phyloP scores from a whole-genome alignment of 1,284 basidiomycete species.

The Volvariella volvacea region DNA sequence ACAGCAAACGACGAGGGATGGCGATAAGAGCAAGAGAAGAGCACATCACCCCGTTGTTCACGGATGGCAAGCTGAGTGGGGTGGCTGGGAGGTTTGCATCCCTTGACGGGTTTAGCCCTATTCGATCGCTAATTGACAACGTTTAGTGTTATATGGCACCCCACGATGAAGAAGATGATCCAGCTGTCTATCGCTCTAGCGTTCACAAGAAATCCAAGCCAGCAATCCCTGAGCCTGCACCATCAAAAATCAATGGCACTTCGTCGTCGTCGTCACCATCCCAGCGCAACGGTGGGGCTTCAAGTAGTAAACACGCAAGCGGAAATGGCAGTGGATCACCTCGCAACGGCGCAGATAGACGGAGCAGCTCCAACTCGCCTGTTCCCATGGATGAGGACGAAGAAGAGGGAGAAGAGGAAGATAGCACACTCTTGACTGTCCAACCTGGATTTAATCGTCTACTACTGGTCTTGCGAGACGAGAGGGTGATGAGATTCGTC shows the following conservation, averaged over 20 bases:
- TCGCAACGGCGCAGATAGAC: neutral
- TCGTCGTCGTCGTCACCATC: neutral
- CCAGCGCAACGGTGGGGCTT: too few species aligned
- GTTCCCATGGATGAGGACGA: conserved; percentile 15
- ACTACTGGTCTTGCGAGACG: conserved; percentile 86
- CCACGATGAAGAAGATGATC: conserved; percentile 90
- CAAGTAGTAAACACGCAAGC: conserved; percentile 1
- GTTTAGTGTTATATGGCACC: conserved; percentile 90
- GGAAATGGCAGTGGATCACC: conserved; percentile 12
- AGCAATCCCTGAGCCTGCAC: conserved; percentile 14
- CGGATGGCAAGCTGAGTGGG: conserved; percentile 80
- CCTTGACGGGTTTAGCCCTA: conserved; percentile 7
- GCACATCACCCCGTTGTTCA: conserved; percentile 20
- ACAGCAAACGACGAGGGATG: conserved; percentile 21
- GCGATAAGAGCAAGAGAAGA: conserved; percentile 15
- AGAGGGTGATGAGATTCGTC: conserved; percentile 89
- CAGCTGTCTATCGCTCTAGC: conserved; percentile 84
- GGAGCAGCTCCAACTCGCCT: conserved; percentile 4
- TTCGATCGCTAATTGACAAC: conserved; percentile 1
- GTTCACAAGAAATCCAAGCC: conserved; percentile 37
- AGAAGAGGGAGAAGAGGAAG: conserved; percentile 68
- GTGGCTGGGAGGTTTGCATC: conserved; percentile 81
- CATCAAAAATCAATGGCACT: neutral
- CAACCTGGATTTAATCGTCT: conserved; percentile 91
- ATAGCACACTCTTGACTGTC: conserved; percentile 82